Evolutionary conservation across 2,329 filamentous ascomycete genomes (phyloP), one percentile per base, ranked within the genome.

Genomic region (Pseudogymnoascus sp.): DNA sequence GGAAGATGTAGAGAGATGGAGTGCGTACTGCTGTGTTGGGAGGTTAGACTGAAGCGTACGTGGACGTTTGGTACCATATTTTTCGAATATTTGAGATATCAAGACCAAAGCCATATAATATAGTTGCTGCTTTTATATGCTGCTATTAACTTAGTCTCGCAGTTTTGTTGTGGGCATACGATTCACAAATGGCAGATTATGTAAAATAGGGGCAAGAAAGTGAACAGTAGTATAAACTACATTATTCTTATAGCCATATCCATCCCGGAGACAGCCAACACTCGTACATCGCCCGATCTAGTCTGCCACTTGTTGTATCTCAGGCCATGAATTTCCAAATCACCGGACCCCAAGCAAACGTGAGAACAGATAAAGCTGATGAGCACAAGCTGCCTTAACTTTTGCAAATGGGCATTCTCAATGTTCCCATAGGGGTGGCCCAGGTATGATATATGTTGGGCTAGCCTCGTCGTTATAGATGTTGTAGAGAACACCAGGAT

Each of bases 401-500:
- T 24, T 5, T 5, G n/a, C 35, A 37, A 13, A 37, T n/a, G 41
- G 29, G 24, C 29, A 21, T 47, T n/a, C 40, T 29, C 21, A 47
- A 29, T 47, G 11, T 47, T 1, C 4, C 41, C 24, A 73, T 61
- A 74, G 13, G 68, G 71, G 47, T 64, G 73, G 73, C 17, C 73
- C 72, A 4, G 73, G 73, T 33, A 75, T 69, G 15, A 64, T 63
- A 63, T 74, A 74, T 5, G 67, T 60, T 2, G 68, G 63, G 37
- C 67, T 63, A 2, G 67, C 13, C 17, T 60, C n/a, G 31, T 63
- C 21, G 4, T 64, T 66, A 66, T 78, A 80, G 63, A 78, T 72
- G 62, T 74, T 71, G 58, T 73, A 66, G n/a, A 70, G 58, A 64
- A 80, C 76, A 35, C 79, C 79, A 5, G 75, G 65, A 36, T 79